phyloP scores from a whole-genome alignment of 139 green algal genomes.

The Coelastrella sp. region DNA sequence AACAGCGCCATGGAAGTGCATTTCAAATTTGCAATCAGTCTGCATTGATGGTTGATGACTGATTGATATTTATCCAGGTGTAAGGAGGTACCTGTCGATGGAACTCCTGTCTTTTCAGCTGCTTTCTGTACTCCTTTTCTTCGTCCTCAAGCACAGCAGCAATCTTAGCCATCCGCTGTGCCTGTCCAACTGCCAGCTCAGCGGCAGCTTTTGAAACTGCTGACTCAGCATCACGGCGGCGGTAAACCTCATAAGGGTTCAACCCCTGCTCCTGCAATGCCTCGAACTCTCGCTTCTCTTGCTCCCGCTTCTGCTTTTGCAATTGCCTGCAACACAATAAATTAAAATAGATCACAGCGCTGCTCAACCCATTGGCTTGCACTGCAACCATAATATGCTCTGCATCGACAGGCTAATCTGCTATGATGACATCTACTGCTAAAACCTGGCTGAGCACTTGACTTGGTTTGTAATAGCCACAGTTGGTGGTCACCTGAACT shows the following conservation, averaged over 20 bases:
- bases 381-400: background rate
- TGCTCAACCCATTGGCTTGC: background rate
- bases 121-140: conserved; percentile 54
- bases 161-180: conserved; percentile 42
- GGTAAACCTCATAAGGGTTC: conserved; percentile 76
- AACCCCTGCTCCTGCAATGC: conserved; percentile 49
- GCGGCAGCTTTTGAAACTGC: conserved; percentile 24
- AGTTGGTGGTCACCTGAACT: background rate
- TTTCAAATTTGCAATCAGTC: no score
- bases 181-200: conserved; percentile 33
- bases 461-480: background rate
- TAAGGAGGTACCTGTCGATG: conserved; percentile 10
- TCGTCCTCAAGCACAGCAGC: conserved; percentile 58
- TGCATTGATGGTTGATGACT: no score
- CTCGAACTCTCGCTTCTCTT: conserved; percentile 50
- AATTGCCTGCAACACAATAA: conserved; percentile 34
- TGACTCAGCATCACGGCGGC: conserved; percentile 3
- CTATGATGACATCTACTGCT: background rate
- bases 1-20: background rate
- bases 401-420: background rate
- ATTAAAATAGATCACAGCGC: background rate
- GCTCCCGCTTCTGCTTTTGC: conserved; percentile 46
- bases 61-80: background rate
- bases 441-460: background rate
- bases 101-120: background rate